These are phyloP conservation scores for Coprinopsis cinerea DNA, from an alignment of 768 basidiomycete genomes.

Conservation along the genomic window DNA sequence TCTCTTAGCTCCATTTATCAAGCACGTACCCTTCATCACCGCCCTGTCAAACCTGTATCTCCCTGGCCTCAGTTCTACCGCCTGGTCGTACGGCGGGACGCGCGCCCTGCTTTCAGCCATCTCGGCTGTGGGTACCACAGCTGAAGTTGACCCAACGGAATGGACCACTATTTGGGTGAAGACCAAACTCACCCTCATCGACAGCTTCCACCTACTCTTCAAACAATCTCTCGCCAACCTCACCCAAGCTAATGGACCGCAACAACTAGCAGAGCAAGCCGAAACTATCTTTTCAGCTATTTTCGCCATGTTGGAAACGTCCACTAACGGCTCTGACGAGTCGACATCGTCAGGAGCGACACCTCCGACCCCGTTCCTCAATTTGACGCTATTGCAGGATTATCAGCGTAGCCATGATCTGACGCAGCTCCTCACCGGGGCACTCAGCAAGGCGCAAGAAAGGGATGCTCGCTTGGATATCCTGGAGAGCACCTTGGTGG, in stretches of 20 bases:
- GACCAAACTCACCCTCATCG: constrained; percentile 67
- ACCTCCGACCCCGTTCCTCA: constrained; percentile 51
- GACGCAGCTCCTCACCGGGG: constrained; percentile 39
- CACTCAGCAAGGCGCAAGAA: constrained; percentile 38
- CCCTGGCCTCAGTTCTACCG: constrained; percentile 46
- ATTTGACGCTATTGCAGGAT: constrained; percentile 61
- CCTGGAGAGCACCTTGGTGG: constrained; percentile 45
- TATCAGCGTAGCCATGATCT: constrained; percentile 68
- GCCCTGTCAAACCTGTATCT: constrained; percentile 59
- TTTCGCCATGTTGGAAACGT: constrained; percentile 51
- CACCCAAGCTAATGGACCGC: constrained; percentile 31
- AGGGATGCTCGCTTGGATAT: constrained; percentile 56
- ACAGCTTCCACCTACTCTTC: constrained; percentile 59
- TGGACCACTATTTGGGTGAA: constrained; percentile 71
- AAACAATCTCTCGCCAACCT: constrained; percentile 44
- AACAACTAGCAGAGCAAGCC: constrained; percentile 37
- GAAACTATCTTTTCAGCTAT: constrained; percentile 54
- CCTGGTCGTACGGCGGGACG: constrained; percentile 57
- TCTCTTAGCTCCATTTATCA: constrained; percentile 47
- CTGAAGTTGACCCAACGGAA: constrained; percentile 38
- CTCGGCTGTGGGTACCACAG: constrained; percentile 11
- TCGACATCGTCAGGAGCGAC: constrained; percentile 14
- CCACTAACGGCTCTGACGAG: constrained; percentile 6
- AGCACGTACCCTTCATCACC: constrained; percentile 44
- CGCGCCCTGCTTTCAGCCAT: constrained; percentile 23